Evolutionary conservation across 305 asterid genomes (phyloP).

Genomic region (Fraxinus velutina): DNA sequence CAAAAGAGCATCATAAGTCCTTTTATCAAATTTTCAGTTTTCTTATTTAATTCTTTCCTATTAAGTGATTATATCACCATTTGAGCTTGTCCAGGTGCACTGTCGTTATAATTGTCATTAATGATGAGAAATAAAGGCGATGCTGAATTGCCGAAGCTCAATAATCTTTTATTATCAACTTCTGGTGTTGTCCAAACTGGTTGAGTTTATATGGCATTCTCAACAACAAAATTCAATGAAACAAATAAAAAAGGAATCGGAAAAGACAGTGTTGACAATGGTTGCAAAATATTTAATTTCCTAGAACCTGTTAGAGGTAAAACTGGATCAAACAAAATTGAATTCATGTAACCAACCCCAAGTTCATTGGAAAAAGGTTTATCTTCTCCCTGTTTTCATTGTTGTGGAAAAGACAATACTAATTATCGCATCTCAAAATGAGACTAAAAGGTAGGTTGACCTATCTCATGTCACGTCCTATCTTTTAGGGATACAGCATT

Average conservation of each 20-base stretch:
- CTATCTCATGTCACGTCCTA: neutral
- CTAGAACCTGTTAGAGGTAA: constrained; percentile 1
- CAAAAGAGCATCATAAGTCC: neutral
- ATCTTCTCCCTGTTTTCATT: neutral
- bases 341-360: neutral
- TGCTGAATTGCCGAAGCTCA: neutral
- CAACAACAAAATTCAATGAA: neutral
- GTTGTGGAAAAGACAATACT: neutral
- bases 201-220: neutral
- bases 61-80: neutral
- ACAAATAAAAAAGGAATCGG: neutral
- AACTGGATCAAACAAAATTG: neutral
- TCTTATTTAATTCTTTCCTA: neutral
- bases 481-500: neutral
- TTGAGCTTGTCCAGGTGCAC: neutral
- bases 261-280: neutral
- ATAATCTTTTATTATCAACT: neutral
- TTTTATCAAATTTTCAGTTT: neutral
- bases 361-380: neutral
- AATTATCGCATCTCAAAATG: neutral
- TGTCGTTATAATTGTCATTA: neutral
- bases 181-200: neutral
- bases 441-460: neutral
- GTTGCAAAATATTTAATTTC: neutral
- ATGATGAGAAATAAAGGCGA: neutral